phyloP scores from a whole-genome alignment of 306 rosid species.

The Rosa chinensis region DNA sequence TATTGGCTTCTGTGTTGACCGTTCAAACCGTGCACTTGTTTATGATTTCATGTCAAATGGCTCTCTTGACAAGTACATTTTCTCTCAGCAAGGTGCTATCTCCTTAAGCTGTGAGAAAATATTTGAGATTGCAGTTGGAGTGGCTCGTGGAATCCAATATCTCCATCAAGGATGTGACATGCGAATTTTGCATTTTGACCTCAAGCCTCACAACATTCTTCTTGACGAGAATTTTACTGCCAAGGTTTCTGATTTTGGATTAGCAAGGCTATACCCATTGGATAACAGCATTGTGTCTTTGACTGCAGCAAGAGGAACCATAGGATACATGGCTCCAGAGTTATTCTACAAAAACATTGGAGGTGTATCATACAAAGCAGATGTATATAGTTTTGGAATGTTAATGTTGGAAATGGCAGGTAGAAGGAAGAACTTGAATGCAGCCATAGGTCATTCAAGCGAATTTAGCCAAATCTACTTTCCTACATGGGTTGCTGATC shows the following conservation, averaged over 20 bases:
- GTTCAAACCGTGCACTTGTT: neutral
- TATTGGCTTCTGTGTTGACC: neutral
- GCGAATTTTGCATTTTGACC: neutral
- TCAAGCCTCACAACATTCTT: conserved; percentile 8
- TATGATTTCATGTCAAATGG: conserved; percentile 2
- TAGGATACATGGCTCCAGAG: neutral
- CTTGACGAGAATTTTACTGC: neutral
- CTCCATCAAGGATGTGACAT: neutral
- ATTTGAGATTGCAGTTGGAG: conserved; percentile 2
- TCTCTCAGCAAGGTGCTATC: neutral
- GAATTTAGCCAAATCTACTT: neutral
- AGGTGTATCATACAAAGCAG: neutral
- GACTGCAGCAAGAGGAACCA: conserved; percentile 6
- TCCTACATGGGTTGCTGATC: conserved; percentile 6
- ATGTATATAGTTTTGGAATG: neutral
- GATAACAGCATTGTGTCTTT: neutral
- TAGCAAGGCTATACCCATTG: neutral
- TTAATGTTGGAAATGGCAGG: neutral
- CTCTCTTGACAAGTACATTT: neutral
- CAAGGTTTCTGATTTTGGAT: neutral
- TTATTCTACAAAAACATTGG: neutral
- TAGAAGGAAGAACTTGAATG: conserved; percentile 9
- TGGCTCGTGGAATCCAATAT: neutral
- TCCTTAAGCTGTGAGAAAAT: neutral
- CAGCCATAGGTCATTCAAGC: neutral